phyloP scores from a whole-genome alignment of 202 grass and related monocot genomes.

The Elaeis oleifera region DNA sequence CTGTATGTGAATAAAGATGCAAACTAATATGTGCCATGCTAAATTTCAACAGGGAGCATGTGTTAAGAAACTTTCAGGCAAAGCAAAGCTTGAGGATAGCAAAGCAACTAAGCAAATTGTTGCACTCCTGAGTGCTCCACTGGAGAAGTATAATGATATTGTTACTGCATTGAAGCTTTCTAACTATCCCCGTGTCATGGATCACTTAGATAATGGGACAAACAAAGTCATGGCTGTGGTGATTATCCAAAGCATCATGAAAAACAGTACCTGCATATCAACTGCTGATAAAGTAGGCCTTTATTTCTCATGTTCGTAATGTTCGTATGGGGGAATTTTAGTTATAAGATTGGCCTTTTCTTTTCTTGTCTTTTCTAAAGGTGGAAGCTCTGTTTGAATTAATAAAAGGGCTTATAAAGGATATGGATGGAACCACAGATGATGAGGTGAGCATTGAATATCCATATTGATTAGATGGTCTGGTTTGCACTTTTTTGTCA shows the following conservation, averaged over 20 bases:
- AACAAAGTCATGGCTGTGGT: constrained; percentile 99
- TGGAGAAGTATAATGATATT: constrained; percentile 98
- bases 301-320: neutral
- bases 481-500: no score
- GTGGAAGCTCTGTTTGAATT: constrained; percentile 89
- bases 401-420: constrained; percentile 95
- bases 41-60: constrained; percentile 73
- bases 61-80: constrained; percentile 96
- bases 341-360: constrained; percentile 14
- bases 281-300: constrained; percentile 85
- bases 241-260: constrained; percentile 99
- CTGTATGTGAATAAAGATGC: no score
- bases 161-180: constrained; percentile 96
- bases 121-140: constrained; percentile 89
- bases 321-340: neutral
- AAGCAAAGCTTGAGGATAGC: constrained; percentile 89
- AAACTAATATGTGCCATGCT: constrained; percentile 18
- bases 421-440: constrained; percentile 76
- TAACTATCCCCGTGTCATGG: constrained; percentile 98
- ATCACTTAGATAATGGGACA: constrained; percentile 92
- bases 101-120: constrained; percentile 97
- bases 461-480: neutral
- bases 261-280: constrained; percentile 88
- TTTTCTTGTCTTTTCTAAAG: constrained; percentile 25
- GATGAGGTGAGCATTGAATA: constrained; percentile 50